Conservation (phyloP, 805 yeast genomes). For the Dipodascus albidus region DNA sequence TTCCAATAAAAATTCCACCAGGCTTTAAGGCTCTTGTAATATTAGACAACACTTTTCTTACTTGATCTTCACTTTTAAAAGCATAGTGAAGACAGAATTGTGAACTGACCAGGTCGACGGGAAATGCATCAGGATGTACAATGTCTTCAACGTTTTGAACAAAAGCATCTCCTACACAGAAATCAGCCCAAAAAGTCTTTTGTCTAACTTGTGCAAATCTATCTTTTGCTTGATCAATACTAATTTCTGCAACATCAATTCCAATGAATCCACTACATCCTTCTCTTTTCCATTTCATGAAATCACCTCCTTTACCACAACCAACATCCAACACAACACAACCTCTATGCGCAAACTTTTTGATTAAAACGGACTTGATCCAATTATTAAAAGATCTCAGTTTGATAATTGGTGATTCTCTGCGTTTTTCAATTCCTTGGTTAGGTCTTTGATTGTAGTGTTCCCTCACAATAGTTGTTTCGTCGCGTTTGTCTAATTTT, state of each 20-base stretch:
- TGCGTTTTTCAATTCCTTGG: constrained; percentile 48
- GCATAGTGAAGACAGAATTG: constrained; percentile 96
- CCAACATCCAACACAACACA: constrained; percentile 73
- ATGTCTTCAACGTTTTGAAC: constrained; percentile 56
- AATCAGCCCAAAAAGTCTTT: constrained; percentile 63
- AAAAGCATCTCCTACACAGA: constrained; percentile 90
- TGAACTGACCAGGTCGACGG: constrained; percentile 78
- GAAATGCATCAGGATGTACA: constrained; percentile 62
- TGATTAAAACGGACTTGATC: constrained; percentile 75
- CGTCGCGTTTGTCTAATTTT: constrained; percentile 6
- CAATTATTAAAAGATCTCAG: constrained; percentile 85
- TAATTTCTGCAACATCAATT: constrained; percentile 81
- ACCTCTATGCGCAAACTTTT: constrained; percentile 44
- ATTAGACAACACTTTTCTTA: constrained; percentile 59
- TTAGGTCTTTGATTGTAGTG: constrained; percentile 83
- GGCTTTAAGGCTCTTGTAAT: constrained; percentile 61
- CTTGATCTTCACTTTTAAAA: constrained; percentile 73
- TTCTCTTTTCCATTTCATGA: constrained; percentile 76
- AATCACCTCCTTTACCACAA: constrained; percentile 97
- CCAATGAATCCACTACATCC: constrained; percentile 72
- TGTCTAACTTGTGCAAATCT: constrained; percentile 50
- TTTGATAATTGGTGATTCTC: constrained; percentile 73
- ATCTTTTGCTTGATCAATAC: constrained; percentile 71
- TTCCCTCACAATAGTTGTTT: constrained; percentile 44
- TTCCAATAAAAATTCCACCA: constrained; percentile 88